Evolutionary conservation across 148 eudicot species (phyloP), one percentile per base, ranked within the genome.

Genomic region (Vaccinium vitisidaea): DNA sequence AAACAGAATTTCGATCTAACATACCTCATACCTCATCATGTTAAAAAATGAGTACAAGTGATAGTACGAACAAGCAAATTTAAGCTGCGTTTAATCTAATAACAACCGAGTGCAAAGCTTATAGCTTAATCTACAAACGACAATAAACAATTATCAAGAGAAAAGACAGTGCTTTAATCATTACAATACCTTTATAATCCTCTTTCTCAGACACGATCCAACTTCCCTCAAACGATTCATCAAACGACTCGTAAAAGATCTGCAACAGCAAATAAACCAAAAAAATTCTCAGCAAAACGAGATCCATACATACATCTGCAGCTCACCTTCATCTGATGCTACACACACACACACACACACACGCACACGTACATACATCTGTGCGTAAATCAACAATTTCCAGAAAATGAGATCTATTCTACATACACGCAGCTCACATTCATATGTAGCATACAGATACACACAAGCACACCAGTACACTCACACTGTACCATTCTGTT

Each of bases 181-280:
- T n/a, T 49, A 55, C 5, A 77, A 39, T 84, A 96, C 99, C 99
- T 87, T 84, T 48, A 70, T 94, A 96, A 1, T 94, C 99, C 10
- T 89, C 93, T 77, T 96, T 96, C 90, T 93, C 85, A 21, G 99
- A 96, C 11, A 88, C 93, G 75, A 88, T 92, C 99, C 99, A 96
- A 63, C 93, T 86, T 36, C 97, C 99, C 3, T 92, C 95, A 76
- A 96, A 96, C 46, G 93, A n/a, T 61, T 94, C 93, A 79, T 94
- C 97, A 81, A 96, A 96, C 30, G 98, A 85, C 88, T 94, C 98
- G 80, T 89, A 90, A 70, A 96, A 91, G 83, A 90, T 89, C 98
- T 96, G 83, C 43, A 76, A 73, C 8, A 83, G 39, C 58, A 55
- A 53, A 69, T 69, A 53, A 84, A 65, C 1, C 18, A 56, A 71